Conservation (phyloP, 305 asterid genomes). For the Solanum aculeatissimum region DNA sequence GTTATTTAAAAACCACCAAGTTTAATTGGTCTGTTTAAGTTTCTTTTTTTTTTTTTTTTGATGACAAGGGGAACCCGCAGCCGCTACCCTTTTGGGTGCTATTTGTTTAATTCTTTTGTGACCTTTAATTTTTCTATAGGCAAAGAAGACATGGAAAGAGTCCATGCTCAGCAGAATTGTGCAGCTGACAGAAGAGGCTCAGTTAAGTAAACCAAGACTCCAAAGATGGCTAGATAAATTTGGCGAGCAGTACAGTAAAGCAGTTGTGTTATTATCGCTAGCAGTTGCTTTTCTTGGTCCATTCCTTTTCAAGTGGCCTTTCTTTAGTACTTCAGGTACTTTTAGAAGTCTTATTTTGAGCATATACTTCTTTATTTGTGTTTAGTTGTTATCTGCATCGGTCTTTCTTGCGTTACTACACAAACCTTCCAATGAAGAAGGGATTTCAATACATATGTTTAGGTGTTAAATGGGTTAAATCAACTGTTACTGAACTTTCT, state of each 20-base stretch:
- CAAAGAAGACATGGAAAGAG: constrained; percentile 91
- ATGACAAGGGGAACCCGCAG: too few species aligned
- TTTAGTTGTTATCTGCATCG: not conserved
- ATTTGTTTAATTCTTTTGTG: not conserved
- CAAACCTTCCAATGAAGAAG: not conserved
- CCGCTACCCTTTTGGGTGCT: too few species aligned
- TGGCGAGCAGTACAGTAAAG: constrained; percentile 89
- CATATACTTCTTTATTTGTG: not conserved
- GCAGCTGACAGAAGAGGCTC: constrained; percentile 97
- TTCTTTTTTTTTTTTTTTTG: not conserved
- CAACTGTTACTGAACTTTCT: not conserved
- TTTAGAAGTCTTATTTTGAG: not conserved
- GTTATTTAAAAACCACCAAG: constrained; percentile 4
- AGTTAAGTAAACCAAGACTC: constrained; percentile 90
- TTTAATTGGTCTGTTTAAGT: not conserved
- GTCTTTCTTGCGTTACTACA: not conserved
- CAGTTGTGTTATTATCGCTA: constrained; percentile 66
- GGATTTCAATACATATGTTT: not conserved
- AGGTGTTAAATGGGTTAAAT: not conserved
- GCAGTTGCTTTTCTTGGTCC: constrained; percentile 86
- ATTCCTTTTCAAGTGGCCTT: constrained; percentile 88
- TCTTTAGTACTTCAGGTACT: constrained; percentile 83
- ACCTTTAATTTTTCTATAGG: constrained; percentile 31
- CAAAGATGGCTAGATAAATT: constrained; percentile 96
- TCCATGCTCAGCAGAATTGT: constrained; percentile 87